These are phyloP conservation scores for Fagopyrum homotropicum DNA, from an alignment of 148 eudicot species.

Conservation along the genomic window DNA sequence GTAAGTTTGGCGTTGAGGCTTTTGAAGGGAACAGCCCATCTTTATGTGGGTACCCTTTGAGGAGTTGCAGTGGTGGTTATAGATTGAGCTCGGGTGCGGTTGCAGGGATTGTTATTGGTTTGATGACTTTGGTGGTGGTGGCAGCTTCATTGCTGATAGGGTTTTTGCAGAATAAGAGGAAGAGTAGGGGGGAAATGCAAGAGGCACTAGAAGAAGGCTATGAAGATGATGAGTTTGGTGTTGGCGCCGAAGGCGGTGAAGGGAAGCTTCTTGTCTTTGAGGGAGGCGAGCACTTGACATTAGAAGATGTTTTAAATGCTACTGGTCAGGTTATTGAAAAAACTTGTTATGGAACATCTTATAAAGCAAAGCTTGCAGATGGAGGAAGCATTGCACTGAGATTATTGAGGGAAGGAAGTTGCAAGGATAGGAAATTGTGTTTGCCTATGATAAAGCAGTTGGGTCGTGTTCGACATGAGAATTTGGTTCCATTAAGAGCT, in stretches of 20 bases:
- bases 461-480: conserved; percentile 84
- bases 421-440: conserved; percentile 68
- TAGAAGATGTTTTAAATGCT: conserved; percentile 92
- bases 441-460: conserved; percentile 78
- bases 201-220: conserved; percentile 48
- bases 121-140: conserved; percentile 75
- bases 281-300: conserved; percentile 78
- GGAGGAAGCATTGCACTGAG: conserved; percentile 89
- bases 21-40: conserved; percentile 72
- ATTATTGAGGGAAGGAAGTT: conserved; percentile 90
- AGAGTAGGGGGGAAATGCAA: conserved; percentile 38
- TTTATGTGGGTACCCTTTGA: conserved; percentile 72
- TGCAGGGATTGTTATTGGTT: conserved; percentile 84
- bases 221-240: conserved; percentile 35
- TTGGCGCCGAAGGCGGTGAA: conserved; percentile 38
- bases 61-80: conserved; percentile 40
- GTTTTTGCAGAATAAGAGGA: conserved; percentile 65
- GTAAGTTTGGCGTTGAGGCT: conserved; percentile 50
- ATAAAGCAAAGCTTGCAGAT: conserved; percentile 84
- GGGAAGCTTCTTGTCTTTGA: conserved; percentile 79
- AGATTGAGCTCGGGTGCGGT: conserved; percentile 70
- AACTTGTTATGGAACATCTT: conserved; percentile 84
- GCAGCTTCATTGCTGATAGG: conserved; percentile 74
- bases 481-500: conserved; percentile 84
- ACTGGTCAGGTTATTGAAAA: conserved; percentile 96